Base-by-base conservation (phyloP, 768 basidiomycete genomes). In the Termitomyces sp. region DNA sequence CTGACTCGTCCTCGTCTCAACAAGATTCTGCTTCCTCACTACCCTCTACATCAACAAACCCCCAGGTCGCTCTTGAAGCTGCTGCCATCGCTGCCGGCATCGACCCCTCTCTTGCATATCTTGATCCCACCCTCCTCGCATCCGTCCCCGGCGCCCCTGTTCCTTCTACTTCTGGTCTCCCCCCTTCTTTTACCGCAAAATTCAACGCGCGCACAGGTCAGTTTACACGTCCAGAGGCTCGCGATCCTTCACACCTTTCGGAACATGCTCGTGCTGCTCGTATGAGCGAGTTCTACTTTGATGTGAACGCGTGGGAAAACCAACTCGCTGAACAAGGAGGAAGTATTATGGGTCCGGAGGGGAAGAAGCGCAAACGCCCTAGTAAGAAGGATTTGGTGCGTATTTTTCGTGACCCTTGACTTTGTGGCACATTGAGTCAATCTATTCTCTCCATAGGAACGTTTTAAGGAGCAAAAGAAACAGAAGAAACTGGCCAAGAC, bases 241-340 rank as follows among this genome's bases (percentile, higher is more conserved):
- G 91, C 25, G 84, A 89, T 52, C 90, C 91, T 6, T 71, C 80
- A 3, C 89, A 91, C 64, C 68, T 94, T 51, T 87, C 85, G 17
- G 91, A 93, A 66, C 89, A 82, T 61, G 90, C 91, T 61, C 83
- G 91, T 5, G 85, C 84, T 64, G 84, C 85, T 68, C 81, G 91
- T 42, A 93, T 93, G 91, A 91, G 88, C 75, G 81, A 86, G 65
- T 88, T 90, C 63, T 94, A 91, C 70, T 94, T 94, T 59, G 91
- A 94, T 60, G 85, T 91, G 21, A 78, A 76, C n/a, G 79, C 78
- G 46, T 94, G 91, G 91, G 86, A 92, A 70, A 61, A 79, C 52
- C 82, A 91, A 28, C 76, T 89, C 3, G 88, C 81, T 27, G 68
- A 76, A 58, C 70, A 70, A 5, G 73, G 73, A 0, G 73, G 73